These are phyloP conservation scores for Umbelopsis vinacea DNA, from an alignment of 192 early-diverging fungal genomes.

Conservation along the genomic window DNA sequence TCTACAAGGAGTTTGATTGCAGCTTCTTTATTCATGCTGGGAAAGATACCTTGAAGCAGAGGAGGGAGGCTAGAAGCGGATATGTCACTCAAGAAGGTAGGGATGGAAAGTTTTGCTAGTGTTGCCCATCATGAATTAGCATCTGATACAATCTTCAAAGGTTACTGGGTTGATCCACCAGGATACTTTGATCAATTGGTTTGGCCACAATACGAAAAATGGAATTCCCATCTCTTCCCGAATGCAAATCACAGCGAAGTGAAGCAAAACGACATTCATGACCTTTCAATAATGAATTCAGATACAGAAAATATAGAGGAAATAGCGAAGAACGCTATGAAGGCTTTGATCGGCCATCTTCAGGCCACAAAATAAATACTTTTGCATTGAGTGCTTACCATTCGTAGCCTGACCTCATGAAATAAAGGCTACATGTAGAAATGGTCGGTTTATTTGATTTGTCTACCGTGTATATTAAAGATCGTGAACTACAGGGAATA, in stretches of 20 bases:
- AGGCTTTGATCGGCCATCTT: background rate
- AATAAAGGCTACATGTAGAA: no score
- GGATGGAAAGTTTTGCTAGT: background rate
- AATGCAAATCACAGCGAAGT: background rate
- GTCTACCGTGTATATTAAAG: no score
- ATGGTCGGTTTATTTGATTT: no score
- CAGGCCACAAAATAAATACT: background rate
- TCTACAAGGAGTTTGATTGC: constrained; percentile 50
- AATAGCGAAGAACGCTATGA: constrained; percentile 17
- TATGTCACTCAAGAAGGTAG: constrained; percentile 82
- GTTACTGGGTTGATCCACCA: constrained; percentile 75
- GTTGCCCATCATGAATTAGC: background rate
- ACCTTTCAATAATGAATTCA: constrained; percentile 30
- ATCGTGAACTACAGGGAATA: no score
- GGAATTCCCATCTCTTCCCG: constrained; percentile 45
- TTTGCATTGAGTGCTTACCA: background rate
- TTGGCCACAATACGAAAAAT: constrained; percentile 73
- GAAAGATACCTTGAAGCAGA: constrained; percentile 61
- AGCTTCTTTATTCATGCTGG: constrained; percentile 64
- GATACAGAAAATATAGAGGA: constrained; percentile 24
- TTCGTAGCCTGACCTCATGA: background rate
- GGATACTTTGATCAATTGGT: constrained; percentile 78
- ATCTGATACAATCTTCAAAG: constrained; percentile 25
- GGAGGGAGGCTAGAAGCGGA: constrained; percentile 65
- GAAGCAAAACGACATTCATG: constrained; percentile 2